A percentile compares a stretch with the other conserved stretches of the same genome.
Conservation (phyloP, 352 stramenopile species). For the Phytophthora tentaculata region DNA sequence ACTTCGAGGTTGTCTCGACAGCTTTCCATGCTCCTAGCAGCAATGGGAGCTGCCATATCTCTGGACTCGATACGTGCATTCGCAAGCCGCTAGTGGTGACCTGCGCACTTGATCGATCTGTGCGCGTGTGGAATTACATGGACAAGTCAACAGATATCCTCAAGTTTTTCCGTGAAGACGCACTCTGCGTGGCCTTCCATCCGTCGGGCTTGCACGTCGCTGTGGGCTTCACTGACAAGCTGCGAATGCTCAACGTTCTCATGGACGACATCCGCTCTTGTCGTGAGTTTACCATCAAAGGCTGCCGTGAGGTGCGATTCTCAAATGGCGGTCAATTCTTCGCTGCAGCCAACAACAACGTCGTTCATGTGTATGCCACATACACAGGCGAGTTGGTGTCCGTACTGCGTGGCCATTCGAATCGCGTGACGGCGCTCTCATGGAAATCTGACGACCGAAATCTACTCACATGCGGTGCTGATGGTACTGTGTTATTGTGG, state of each 20-base stretch:
- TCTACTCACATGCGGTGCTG: conserved; percentile 74
- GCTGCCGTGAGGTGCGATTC: conserved; percentile 92
- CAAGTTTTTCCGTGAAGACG: conserved; percentile 93
- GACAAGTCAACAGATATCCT: conserved; percentile 92
- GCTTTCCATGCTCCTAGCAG: conserved; percentile 86
- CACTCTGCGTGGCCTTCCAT: conserved; percentile 90
- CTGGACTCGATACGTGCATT: conserved; percentile 92
- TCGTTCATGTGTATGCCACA: conserved; percentile 86
- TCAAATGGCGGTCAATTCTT: conserved; percentile 92
- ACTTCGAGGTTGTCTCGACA: conserved; percentile 91
- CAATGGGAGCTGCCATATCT: conserved; percentile 77
- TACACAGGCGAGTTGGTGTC: conserved; percentile 80
- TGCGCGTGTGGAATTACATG: conserved; percentile 95
- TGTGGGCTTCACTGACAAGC: conserved; percentile 94
- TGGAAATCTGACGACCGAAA: conserved; percentile 85
- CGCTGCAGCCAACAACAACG: conserved; percentile 88
- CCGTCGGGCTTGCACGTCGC: conserved; percentile 89
- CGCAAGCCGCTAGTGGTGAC: conserved; percentile 93
- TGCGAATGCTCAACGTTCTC: conserved; percentile 94
- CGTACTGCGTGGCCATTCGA: conserved; percentile 81
- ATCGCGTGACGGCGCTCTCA: conserved; percentile 78
- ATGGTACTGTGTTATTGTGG: conserved; percentile 83
- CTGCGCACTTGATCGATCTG: conserved; percentile 89
- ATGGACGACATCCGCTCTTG: conserved; percentile 94
- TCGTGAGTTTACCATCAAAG: conserved; percentile 93